Conservation (phyloP, 352 stramenopile species). For the Pythium monospermum region DNA sequence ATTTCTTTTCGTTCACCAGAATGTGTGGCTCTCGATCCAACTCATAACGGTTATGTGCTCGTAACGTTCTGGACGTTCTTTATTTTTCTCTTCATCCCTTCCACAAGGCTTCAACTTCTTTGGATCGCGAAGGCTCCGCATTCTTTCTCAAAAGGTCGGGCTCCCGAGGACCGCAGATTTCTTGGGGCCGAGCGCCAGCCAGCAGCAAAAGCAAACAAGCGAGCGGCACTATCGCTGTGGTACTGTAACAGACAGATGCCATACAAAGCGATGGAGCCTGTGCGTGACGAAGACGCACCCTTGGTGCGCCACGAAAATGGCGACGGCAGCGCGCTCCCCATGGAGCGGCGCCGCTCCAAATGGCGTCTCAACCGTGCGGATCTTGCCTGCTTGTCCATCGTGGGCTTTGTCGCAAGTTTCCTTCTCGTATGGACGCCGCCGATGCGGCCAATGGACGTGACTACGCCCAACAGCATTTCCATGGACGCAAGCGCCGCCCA, state of each 20-base stretch:
- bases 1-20: too few relatives aligned
- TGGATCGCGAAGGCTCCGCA: too few relatives aligned
- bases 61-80: too few relatives aligned
- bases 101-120: too few relatives aligned
- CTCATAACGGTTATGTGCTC: too few relatives aligned
- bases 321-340: neutral
- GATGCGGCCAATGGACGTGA: constrained; percentile 35
- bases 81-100: too few relatives aligned
- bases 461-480: constrained; percentile 14
- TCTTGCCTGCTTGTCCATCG: constrained; percentile 35
- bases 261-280: neutral
- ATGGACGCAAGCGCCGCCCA: neutral
- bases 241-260: too few relatives aligned
- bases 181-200: too few relatives aligned
- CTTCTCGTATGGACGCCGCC: constrained; percentile 37
- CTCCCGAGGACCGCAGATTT: too few relatives aligned
- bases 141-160: too few relatives aligned
- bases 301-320: constrained; percentile 3
- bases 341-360: neutral
- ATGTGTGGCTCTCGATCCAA: too few relatives aligned
- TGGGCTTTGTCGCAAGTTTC: constrained; percentile 49
- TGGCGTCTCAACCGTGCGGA: constrained; percentile 43
- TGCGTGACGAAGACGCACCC: neutral
- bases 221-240: neutral
- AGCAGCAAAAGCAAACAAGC: neutral